Conservation (phyloP, 306 rosid species). For the Fagus sylvatica region DNA sequence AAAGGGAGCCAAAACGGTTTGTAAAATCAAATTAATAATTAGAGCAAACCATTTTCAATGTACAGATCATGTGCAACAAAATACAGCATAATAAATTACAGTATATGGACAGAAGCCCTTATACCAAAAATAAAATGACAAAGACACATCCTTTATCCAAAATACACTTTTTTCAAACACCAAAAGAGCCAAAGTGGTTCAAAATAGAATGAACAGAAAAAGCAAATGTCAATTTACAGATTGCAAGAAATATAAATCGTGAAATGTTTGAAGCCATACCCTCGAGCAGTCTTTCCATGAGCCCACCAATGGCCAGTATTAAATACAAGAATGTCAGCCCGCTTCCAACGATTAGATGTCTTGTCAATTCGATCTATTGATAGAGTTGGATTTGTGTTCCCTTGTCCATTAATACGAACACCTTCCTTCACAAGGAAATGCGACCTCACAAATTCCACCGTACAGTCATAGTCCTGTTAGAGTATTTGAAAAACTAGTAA, state of each 20-base stretch:
- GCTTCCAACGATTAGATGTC: slow-evolving; percentile 76
- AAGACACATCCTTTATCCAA: background rate
- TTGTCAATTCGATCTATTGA: slow-evolving; percentile 91
- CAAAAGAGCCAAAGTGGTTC: background rate
- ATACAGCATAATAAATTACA: background rate
- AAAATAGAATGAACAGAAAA: background rate
- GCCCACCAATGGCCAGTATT: slow-evolving; percentile 99
- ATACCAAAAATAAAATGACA: background rate
- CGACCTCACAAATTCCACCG: slow-evolving; percentile 88
- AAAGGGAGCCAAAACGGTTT: slow-evolving; percentile 1
- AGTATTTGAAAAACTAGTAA: slow-evolving; percentile 41
- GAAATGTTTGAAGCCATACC: slow-evolving; percentile 53
- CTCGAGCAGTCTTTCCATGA: slow-evolving; percentile 97
- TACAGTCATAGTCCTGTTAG: slow-evolving; percentile 77
- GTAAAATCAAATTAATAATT: background rate
- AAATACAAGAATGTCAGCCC: slow-evolving; percentile 89
- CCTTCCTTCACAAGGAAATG: slow-evolving; percentile 97
- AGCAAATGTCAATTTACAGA: background rate
- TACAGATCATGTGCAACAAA: slow-evolving; percentile 20
- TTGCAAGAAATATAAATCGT: background rate
- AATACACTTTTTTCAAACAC: background rate
- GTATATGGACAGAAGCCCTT: background rate
- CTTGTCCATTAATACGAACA: slow-evolving; percentile 58
- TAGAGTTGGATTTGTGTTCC: slow-evolving; percentile 83
- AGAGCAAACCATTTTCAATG: slow-evolving; percentile 12